Percentiles rank a stretch among this genome's conserved stretches.
phyloP scores from a whole-genome alignment of 2,329 filamentous ascomycete genomes.

The Pseudogymnoascus sp. region DNA sequence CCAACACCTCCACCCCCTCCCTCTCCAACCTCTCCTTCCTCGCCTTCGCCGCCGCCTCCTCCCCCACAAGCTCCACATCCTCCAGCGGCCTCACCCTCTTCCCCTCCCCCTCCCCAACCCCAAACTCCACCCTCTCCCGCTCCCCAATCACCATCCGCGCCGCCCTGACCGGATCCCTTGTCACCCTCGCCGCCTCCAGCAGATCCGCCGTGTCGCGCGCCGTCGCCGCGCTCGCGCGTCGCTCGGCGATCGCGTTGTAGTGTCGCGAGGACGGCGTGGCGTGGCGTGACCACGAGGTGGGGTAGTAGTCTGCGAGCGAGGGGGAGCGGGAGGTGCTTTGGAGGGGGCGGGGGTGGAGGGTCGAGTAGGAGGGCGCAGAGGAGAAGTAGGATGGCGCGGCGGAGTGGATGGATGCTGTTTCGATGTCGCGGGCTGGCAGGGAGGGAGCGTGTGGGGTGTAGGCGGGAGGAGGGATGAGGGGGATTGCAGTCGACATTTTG shows the following conservation, averaged over 20 bases:
- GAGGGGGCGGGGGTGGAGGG: slow-evolving; percentile 43
- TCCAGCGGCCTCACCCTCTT: slow-evolving; percentile 42
- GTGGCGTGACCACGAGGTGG: slow-evolving; percentile 52
- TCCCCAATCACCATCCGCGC: background rate
- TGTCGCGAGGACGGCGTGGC: slow-evolving; percentile 49
- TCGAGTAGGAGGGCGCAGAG: slow-evolving; percentile 58
- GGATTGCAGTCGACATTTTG: background rate
- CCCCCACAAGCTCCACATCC: slow-evolving; percentile 61
- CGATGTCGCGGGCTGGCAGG: slow-evolving; percentile 44
- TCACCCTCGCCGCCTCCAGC: slow-evolving; percentile 16
- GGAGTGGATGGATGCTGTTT: slow-evolving; percentile 60
- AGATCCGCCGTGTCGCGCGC: slow-evolving; percentile 25
- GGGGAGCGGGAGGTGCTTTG: slow-evolving; percentile 28
- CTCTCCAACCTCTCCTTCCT: slow-evolving; percentile 50
- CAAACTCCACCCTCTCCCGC: background rate
- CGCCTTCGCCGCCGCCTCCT: slow-evolving; percentile 53
- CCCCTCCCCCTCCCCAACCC: slow-evolving; percentile 13
- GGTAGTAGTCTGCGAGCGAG: slow-evolving; percentile 46
- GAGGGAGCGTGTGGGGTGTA: slow-evolving; percentile 25
- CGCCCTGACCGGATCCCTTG: background rate
- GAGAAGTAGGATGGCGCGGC: slow-evolving; percentile 64
- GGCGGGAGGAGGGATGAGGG: slow-evolving; percentile 6
- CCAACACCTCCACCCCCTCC: slow-evolving; percentile 44
- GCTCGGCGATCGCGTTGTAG: slow-evolving; percentile 57
- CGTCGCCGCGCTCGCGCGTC: slow-evolving; percentile 46